Conservation (phyloP, 495 filamentous ascomycete species). For the Amniculicola lignicola region DNA sequence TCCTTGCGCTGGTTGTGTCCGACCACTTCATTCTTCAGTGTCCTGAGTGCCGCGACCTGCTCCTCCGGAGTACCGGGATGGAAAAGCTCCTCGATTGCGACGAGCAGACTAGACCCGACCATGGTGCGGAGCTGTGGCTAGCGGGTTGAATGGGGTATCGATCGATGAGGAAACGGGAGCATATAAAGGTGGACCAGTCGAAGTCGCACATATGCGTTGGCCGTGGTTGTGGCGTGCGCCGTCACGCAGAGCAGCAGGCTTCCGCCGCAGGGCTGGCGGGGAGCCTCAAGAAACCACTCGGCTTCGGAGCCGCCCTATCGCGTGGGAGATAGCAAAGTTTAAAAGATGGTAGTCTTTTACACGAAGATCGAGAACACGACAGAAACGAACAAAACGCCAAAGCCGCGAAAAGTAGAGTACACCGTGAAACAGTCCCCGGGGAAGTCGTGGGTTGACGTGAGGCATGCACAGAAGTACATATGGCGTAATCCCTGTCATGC, state of each 20-base stretch:
- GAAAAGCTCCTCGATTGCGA: conserved; percentile 32
- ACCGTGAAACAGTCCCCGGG: too few relatives aligned
- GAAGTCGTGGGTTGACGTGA: too few relatives aligned
- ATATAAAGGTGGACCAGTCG: neutral
- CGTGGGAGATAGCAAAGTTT: too few relatives aligned
- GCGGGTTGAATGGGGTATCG: neutral
- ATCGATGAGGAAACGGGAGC: neutral
- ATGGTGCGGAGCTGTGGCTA: conserved; percentile 4
- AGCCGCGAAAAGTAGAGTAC: too few relatives aligned
- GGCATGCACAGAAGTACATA: too few relatives aligned
- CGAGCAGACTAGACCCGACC: conserved; percentile 23
- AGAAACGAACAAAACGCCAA: too few relatives aligned
- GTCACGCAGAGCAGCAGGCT: neutral
- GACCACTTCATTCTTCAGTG: conserved; percentile 82
- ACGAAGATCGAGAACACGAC: too few relatives aligned
- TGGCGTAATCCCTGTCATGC: too few relatives aligned
- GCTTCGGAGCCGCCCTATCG: too few relatives aligned
- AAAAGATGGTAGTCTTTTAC: too few relatives aligned
- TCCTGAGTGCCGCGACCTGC: conserved; percentile 63
- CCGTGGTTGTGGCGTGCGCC: neutral
- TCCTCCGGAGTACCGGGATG: conserved; percentile 19
- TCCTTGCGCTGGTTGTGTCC: conserved; percentile 88
- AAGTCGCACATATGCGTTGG: conserved; percentile 8
- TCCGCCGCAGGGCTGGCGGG: too few relatives aligned
- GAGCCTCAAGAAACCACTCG: too few relatives aligned